phyloP scores from a whole-genome alignment of 106 monocot species.

The Dendrobium catenatum region DNA sequence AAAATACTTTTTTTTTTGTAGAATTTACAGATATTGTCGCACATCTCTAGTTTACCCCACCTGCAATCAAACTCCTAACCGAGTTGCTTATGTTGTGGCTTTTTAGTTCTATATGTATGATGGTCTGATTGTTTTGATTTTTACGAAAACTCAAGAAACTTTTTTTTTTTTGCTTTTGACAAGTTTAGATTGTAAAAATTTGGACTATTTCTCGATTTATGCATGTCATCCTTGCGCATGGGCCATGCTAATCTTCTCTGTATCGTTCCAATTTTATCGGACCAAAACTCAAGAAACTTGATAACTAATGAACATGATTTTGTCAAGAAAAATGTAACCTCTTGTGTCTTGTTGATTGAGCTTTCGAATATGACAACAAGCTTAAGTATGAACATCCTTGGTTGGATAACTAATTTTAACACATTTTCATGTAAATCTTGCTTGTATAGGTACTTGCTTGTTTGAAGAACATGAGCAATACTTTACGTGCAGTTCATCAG shows the following conservation, averaged over 20 bases:
- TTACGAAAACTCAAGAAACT: too few relatives aligned
- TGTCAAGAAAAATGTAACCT: neutral
- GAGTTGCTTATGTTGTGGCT: neutral
- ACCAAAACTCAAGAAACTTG: too few relatives aligned
- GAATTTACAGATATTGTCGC: neutral
- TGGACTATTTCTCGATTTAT: too few relatives aligned
- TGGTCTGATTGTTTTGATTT: neutral
- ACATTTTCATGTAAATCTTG: neutral
- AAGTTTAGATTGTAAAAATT: too few relatives aligned
- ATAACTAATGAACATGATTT: neutral
- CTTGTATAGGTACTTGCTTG: neutral
- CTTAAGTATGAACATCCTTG: neutral
- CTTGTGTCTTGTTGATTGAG: neutral
- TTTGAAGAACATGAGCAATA: constrained; percentile 38
- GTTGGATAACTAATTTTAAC: neutral
- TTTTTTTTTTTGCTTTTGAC: too few relatives aligned
- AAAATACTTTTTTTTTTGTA: neutral
- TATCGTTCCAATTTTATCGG: too few relatives aligned
- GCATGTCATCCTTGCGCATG: too few relatives aligned
- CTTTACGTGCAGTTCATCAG: constrained; percentile 24
- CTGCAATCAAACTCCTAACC: neutral
- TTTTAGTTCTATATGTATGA: neutral
- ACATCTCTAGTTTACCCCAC: neutral
- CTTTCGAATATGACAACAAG: neutral
- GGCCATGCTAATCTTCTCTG: too few relatives aligned